These are phyloP conservation scores for Pleomassaria siparia DNA, from an alignment of 2,329 filamentous ascomycete genomes.

Conservation along the genomic window DNA sequence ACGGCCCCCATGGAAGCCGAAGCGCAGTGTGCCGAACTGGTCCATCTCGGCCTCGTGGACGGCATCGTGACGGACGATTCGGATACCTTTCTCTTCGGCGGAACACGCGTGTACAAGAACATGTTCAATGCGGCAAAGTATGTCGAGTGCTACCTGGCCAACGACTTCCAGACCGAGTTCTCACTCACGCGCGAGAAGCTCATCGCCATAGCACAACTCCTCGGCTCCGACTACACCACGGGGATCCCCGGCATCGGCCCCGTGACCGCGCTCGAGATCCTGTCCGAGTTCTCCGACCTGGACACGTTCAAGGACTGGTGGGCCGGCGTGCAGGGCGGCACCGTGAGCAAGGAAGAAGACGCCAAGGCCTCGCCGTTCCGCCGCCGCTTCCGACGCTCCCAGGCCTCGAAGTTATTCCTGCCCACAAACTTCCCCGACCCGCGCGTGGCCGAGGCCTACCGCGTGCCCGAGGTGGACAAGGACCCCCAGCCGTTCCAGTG, in stretches of 20 bases:
- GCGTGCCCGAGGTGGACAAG: slow-evolving; percentile 80
- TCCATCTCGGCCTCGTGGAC: slow-evolving; percentile 83
- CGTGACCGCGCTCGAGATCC: slow-evolving; percentile 89
- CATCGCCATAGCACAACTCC: slow-evolving; percentile 84
- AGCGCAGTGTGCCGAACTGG: slow-evolving; percentile 93
- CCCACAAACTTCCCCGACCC: slow-evolving; percentile 76
- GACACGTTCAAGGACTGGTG: slow-evolving; percentile 87
- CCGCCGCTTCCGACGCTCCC: slow-evolving; percentile 79
- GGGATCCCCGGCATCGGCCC: slow-evolving; percentile 88
- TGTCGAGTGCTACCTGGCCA: slow-evolving; percentile 88
- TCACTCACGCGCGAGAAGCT: slow-evolving; percentile 83
- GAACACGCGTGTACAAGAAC: slow-evolving; percentile 96
- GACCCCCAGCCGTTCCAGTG: slow-evolving; percentile 83
- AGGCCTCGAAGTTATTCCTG: slow-evolving; percentile 83
- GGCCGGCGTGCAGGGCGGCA: slow-evolving; percentile 69
- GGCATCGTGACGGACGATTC: slow-evolving; percentile 98
- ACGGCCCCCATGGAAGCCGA: slow-evolving; percentile 99
- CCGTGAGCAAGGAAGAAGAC: slow-evolving; percentile 58
- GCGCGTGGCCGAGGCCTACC: slow-evolving; percentile 80
- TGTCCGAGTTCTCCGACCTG: slow-evolving; percentile 82
- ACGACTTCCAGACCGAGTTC: slow-evolving; percentile 85
- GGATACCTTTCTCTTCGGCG: slow-evolving; percentile 95
- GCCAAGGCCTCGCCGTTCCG: slow-evolving; percentile 67
- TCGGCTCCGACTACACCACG: slow-evolving; percentile 94
- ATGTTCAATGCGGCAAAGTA: slow-evolving; percentile 99